Conservation (phyloP, 306 rosid genomes). For the Prunus persica region DNA sequence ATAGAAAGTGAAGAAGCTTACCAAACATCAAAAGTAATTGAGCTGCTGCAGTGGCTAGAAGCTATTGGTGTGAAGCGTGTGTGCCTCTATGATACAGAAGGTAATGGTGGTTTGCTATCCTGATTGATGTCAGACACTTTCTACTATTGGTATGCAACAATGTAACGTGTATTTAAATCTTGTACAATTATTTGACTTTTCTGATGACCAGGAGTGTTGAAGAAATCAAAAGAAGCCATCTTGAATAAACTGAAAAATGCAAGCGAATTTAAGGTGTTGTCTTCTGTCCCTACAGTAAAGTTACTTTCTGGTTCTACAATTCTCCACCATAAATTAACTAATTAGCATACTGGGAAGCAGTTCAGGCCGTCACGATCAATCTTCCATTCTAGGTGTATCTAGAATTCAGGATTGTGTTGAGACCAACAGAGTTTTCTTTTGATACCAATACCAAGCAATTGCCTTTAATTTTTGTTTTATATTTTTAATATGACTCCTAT, state of each 20-base stretch:
- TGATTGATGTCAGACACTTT: conserved; percentile 12
- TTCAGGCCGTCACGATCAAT: neutral
- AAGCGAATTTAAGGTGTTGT: conserved; percentile 47
- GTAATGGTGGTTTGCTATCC: conserved; percentile 36
- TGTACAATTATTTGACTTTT: conserved; percentile 8
- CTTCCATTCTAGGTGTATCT: neutral
- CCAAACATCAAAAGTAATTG: conserved; percentile 51
- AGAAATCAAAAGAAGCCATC: conserved; percentile 58
- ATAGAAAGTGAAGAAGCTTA: conserved; percentile 82
- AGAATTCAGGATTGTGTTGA: neutral
- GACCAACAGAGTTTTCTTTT: neutral
- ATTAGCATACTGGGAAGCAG: neutral
- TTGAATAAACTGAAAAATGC: conserved; percentile 47
- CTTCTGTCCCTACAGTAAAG: neutral
- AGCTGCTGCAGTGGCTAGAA: conserved; percentile 68
- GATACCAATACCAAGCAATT: neutral
- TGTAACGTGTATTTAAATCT: neutral
- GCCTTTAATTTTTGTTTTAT: too few relatives aligned
- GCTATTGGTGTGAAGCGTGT: conserved; percentile 62
- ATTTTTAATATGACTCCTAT: neutral
- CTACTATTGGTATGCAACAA: conserved; percentile 13
- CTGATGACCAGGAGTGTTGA: conserved; percentile 61
- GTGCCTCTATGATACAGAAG: conserved; percentile 81
- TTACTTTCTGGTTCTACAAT: neutral
- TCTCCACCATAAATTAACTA: neutral